Evolutionary conservation across 768 basidiomycete species (phyloP).

Genomic region (Russula earlei): DNA sequence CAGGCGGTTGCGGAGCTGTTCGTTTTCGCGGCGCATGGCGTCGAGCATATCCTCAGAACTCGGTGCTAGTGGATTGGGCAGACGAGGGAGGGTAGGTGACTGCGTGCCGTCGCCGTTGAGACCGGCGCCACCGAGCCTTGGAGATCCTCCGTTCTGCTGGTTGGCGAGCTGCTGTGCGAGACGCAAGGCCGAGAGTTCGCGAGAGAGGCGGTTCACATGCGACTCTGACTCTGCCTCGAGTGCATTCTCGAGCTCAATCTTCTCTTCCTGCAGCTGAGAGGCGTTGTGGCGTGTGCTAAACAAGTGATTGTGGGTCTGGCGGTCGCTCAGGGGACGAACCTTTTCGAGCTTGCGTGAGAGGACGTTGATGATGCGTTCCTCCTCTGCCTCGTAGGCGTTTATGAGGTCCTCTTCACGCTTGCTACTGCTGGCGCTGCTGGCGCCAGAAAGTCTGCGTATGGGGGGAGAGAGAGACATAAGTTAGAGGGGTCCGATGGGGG

Average conservation of each 20-base stretch:
- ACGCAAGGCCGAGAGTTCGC: conserved; percentile 60
- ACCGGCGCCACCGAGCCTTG: conserved; percentile 2
- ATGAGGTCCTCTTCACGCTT: conserved; percentile 66
- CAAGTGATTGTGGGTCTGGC: background rate
- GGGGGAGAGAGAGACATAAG: conserved; percentile 43
- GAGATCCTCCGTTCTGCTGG: conserved; percentile 23
- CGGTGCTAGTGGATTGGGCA: conserved; percentile 29
- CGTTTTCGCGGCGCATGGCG: conserved; percentile 72
- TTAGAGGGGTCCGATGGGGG: too few relatives aligned
- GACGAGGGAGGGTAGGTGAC: conserved; percentile 12
- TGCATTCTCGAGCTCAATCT: conserved; percentile 71
- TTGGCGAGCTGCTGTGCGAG: conserved; percentile 44
- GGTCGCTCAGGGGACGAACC: conserved; percentile 34
- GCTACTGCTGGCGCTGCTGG: conserved; percentile 35
- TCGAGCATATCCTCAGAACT: conserved; percentile 56
- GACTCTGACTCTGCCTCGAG: conserved; percentile 82
- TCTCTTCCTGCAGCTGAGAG: conserved; percentile 68
- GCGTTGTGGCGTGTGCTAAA: background rate
- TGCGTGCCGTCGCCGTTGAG: conserved; percentile 22
- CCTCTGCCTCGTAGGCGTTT: conserved; percentile 84
- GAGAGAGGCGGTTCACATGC: conserved; percentile 66
- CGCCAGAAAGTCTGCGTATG: conserved; percentile 45
- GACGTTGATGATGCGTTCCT: conserved; percentile 79
- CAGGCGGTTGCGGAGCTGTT: conserved; percentile 53
- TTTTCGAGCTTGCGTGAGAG: conserved; percentile 77